Evolutionary conservation across 495 filamentous ascomycete genomes (phyloP).

Genomic region (Tetracladium marchalianum): DNA sequence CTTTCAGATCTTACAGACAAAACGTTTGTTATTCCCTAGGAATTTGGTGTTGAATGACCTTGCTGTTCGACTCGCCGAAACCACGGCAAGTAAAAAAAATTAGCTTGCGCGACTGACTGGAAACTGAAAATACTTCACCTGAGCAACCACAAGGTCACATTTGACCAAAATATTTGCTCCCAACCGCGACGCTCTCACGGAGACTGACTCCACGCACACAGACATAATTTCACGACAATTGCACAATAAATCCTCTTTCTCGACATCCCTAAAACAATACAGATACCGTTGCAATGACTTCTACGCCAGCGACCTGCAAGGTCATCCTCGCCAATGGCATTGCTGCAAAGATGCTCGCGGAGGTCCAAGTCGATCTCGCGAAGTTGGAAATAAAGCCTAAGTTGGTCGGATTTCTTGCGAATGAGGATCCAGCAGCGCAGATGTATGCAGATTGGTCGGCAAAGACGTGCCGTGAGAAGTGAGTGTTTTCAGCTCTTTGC

Average conservation of each 20-base stretch:
- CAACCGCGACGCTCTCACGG: too few species aligned
- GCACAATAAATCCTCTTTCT: too few species aligned
- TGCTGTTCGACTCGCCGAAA: too few species aligned
- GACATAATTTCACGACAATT: too few species aligned
- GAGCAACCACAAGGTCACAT: neutral
- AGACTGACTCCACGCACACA: too few species aligned
- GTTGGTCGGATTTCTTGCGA: conserved; percentile 85
- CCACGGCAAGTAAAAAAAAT: too few species aligned
- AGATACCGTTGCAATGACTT: conserved; percentile 2
- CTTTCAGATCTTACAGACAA: too few species aligned
- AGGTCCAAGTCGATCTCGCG: conserved; percentile 63
- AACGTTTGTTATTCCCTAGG: too few species aligned
- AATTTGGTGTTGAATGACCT: too few species aligned
- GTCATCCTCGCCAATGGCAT: conserved; percentile 79
- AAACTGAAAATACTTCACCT: neutral
- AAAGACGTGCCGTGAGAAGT: conserved; percentile 93
- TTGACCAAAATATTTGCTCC: too few species aligned
- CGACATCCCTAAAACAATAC: neutral
- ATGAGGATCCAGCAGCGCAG: conserved; percentile 77
- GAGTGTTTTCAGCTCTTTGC: conserved; percentile 28
- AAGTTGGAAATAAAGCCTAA: conserved; percentile 57
- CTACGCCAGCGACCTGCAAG: conserved; percentile 63
- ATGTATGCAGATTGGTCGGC: conserved; percentile 97
- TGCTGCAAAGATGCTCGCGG: conserved; percentile 65
- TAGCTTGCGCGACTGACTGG: too few species aligned